Evolutionary conservation across 2,329 filamentous ascomycete species (phyloP).

Genomic region (Allantophomopsis lycopodina): DNA sequence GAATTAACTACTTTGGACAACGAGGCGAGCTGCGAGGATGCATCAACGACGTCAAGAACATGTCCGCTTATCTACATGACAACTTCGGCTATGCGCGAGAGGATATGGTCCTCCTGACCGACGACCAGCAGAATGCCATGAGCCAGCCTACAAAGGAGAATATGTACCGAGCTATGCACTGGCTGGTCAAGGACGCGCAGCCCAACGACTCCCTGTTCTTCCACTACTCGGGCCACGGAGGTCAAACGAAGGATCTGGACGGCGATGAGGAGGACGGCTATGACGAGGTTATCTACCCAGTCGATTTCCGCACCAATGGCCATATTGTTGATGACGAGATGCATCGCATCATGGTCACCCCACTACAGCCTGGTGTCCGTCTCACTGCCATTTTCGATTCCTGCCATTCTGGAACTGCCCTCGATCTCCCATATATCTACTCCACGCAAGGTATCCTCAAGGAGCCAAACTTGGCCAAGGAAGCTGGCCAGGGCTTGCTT

Average conservation of each 20-base stretch:
- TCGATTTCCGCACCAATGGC: conserved; percentile 69
- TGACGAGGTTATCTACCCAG: conserved; percentile 74
- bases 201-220: conserved; percentile 95
- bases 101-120: conserved; percentile 93
- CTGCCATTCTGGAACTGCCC: conserved; percentile 52
- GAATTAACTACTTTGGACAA: conserved; percentile 95
- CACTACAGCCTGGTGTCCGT: conserved; percentile 72
- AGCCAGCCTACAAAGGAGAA: conserved; percentile 94
- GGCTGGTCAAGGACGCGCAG: conserved; percentile 85
- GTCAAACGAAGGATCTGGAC: conserved; percentile 68
- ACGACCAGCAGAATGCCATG: conserved; percentile 95
- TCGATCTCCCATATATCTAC: conserved; percentile 56
- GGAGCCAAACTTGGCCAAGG: conserved; percentile 54
- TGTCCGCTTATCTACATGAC: conserved; percentile 81
- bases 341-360: conserved; percentile 63
- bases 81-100: conserved; percentile 87
- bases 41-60: conserved; percentile 96
- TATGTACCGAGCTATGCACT: conserved; percentile 92
- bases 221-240: conserved; percentile 82
- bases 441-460: conserved; percentile 56
- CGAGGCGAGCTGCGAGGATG: conserved; percentile 82
- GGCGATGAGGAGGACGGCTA: conserved; percentile 73
- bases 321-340: conserved; percentile 78
- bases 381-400: conserved; percentile 58
- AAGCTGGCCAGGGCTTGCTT: conserved; percentile 50